Evolutionary conservation across 2,329 filamentous ascomycete species (phyloP).

Genomic region (Sclerotinia glacialis): DNA sequence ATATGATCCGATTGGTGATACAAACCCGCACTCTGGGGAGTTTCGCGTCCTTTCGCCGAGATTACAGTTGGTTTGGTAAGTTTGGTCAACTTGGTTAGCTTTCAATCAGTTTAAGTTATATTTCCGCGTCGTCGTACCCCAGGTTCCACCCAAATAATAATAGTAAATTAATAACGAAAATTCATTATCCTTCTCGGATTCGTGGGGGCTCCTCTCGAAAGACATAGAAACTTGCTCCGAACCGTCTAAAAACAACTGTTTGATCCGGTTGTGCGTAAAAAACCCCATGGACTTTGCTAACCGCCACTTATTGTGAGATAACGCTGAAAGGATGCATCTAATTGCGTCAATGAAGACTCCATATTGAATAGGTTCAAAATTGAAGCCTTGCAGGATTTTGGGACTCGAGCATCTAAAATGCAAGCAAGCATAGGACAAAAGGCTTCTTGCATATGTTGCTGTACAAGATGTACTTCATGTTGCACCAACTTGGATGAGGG

Average conservation of each 20-base stretch:
- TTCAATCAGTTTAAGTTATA: neutral
- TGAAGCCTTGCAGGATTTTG: neutral
- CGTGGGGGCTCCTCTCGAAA: neutral
- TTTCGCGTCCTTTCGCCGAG: neutral
- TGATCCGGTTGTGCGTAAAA: neutral
- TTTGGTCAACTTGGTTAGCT: neutral
- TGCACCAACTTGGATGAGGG: neutral
- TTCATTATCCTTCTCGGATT: neutral
- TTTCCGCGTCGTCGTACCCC: constrained; percentile 13
- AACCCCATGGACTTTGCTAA: neutral
- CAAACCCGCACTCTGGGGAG: neutral
- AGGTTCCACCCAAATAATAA: neutral
- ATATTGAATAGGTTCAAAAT: neutral
- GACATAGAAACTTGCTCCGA: neutral
- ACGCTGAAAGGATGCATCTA: neutral
- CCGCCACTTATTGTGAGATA: neutral
- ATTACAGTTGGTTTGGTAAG: constrained; percentile 3
- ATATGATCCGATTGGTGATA: constrained; percentile 14
- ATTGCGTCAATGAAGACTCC: neutral
- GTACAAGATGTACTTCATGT: neutral
- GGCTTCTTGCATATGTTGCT: constrained; percentile 8
- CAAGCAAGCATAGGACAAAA: neutral
- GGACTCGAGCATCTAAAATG: constrained; percentile 10
- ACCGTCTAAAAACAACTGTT: neutral
- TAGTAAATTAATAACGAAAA: neutral